Base-by-base conservation (phyloP, 1,284 basidiomycete species). In the Cystobasidium pallidum region DNA sequence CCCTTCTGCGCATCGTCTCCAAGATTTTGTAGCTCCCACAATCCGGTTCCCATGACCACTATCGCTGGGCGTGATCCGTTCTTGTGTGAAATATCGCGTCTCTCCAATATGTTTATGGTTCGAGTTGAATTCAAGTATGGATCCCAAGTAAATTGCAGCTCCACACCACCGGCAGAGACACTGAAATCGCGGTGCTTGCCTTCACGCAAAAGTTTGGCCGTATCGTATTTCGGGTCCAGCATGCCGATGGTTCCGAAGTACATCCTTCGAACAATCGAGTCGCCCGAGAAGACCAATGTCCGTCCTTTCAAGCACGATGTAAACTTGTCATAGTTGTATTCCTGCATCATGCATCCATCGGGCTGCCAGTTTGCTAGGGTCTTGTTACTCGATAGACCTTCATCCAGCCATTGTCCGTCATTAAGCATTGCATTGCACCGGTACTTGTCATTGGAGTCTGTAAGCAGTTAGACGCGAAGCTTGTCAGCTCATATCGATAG, bases 21-120 rank as follows among this genome's bases (percentile, higher is more conserved):
- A 0, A 86, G 79, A 36, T 92, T 88, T 34, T 90, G 87, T 45
- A 95, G 85, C 79, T 91, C 92, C 92, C 92, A 94, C 45, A 94
- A 83, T 0, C 92, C 92, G 10, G 89, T 88, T n/a, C 92, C 92
- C 24, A 95, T 80, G 11, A 93, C 88, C 30, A 93, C 84, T 45
- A 95, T 81, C 0, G 88, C 86, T 0, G 89, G 85, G 8, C 28
- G 19, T 4, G 24, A 15, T 17, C 30, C 47, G 32, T 51, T 55
- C 30, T 43, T 64, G 24, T 52, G 49, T 6, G 57, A 72, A n/a
- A 47, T 30, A 0, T 43, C 61, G 68, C 34, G 63, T 30, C 77
- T 72, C 67, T 71, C 82, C 66, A 76, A 21, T 15, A 64, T 47
- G 45, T 61, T 55, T 7, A 19, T 51, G 3, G 57, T 61, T 52